These are phyloP conservation scores for Moesziomyces sp. DNA, from an alignment of 1,284 basidiomycete genomes.

Conservation along the genomic window DNA sequence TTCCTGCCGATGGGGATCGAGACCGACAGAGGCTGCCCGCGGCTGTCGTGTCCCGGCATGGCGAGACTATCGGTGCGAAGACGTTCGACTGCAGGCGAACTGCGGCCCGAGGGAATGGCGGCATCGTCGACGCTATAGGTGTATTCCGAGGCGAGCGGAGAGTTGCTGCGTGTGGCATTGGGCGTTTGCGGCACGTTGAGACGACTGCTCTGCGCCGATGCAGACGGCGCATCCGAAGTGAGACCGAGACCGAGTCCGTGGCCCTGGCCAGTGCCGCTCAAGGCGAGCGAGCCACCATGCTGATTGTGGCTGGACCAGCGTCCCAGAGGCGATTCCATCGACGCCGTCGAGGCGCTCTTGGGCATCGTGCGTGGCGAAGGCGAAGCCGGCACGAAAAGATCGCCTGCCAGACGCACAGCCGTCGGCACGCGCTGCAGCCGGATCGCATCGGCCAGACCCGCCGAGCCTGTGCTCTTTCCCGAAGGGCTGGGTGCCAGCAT, in stretches of 20 bases:
- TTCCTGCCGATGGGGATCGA: constrained; percentile 35
- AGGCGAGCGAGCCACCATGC: constrained; percentile 12
- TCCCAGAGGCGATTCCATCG: constrained; percentile 39
- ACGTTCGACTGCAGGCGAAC: constrained; percentile 45
- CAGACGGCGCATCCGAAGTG: constrained; percentile 16
- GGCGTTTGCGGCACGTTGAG: constrained; percentile 51
- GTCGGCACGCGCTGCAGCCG: constrained; percentile 72
- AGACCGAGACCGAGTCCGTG: constrained; percentile 42
- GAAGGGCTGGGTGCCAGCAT: constrained; percentile 34
- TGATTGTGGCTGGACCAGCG: constrained; percentile 20
- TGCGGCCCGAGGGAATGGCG: constrained; percentile 28
- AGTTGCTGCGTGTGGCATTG: constrained; percentile 43
- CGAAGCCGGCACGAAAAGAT: constrained; percentile 63
- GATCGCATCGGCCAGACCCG: constrained; percentile 68
- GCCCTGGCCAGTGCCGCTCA: constrained; percentile 11
- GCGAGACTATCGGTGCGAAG: constrained; percentile 17
- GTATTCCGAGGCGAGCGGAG: constrained; percentile 40
- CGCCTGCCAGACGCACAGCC: constrained; percentile 71
- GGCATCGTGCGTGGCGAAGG: constrained; percentile 40
- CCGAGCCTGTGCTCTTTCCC: constrained; percentile 7
- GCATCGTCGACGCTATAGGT: constrained; percentile 27
- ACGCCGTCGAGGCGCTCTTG: constrained; percentile 37
- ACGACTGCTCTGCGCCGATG: constrained; percentile 20
- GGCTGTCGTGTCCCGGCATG: constrained; percentile 30
- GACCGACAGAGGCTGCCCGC: constrained; percentile 41